These are phyloP conservation scores for Gossypium davidsonii DNA, from an alignment of 441 rosid genomes.

Conservation along the genomic window DNA sequence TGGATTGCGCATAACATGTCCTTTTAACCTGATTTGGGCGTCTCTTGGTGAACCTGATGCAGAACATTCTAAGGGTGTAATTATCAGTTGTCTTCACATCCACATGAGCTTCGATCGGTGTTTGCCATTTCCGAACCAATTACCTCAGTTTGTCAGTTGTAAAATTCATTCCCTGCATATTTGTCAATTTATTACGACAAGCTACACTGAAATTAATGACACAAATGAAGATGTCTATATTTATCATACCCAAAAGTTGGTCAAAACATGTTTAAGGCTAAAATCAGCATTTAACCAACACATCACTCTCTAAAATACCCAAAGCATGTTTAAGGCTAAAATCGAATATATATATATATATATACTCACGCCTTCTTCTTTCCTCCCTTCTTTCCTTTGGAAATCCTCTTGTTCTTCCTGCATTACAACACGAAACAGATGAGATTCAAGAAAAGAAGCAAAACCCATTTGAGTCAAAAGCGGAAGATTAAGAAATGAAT, in stretches of 20 bases:
- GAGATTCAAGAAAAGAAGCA: background rate
- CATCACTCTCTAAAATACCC: background rate
- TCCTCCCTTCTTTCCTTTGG: slow-evolving; percentile 91
- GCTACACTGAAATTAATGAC: background rate
- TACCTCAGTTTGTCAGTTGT: slow-evolving; percentile 89
- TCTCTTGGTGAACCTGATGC: slow-evolving; percentile 84
- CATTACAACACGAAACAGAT: background rate
- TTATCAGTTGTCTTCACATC: slow-evolving; percentile 85
- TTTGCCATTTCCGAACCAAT: slow-evolving; percentile 84
- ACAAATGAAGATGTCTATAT: background rate
- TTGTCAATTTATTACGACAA: background rate
- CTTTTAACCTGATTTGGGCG: slow-evolving; percentile 83
- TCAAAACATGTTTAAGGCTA: no score
- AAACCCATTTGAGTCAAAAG: background rate
- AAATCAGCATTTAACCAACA: background rate
- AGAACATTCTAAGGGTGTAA: slow-evolving; percentile 75
- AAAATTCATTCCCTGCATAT: slow-evolving; percentile 51
- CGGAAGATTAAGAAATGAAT: slow-evolving; percentile 3
- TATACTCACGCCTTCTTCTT: slow-evolving; percentile 83
- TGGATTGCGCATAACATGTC: slow-evolving; percentile 82
- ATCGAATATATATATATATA: background rate
- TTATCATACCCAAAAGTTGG: slow-evolving; percentile 78
- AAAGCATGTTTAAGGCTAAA: background rate
- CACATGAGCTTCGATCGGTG: slow-evolving; percentile 79
- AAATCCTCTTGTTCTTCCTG: slow-evolving; percentile 84